Evolutionary conservation across 352 stramenopile species (phyloP), one percentile per base, ranked within the genome.

Genomic region (Achlya hypogyna): DNA sequence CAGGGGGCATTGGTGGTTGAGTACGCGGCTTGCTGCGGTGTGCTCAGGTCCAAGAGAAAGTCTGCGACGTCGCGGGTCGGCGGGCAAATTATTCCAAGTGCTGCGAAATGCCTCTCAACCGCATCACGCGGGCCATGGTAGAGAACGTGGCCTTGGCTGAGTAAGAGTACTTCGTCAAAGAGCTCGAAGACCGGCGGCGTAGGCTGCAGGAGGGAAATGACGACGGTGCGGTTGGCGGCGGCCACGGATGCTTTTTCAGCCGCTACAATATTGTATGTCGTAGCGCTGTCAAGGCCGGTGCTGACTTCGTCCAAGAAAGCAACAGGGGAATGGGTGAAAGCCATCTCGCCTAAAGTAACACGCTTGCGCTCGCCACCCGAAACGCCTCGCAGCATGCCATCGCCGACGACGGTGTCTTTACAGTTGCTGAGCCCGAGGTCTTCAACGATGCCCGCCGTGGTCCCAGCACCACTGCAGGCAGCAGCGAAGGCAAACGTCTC

Each of bases 401-500:
- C 70, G 18, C 80, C 77, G 12, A 88, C 69, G 20, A 86, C 75
- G 5, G 82, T 88, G 38, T 78, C 65, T 60, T 77, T 69, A 23
- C 75, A 82, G 29, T 74, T 78, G 31, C 59, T 75, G 20, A 92
- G 73, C 0, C 79, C 79, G 5, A 88, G 73, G 16, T 75, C 72
- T 72, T 85, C 79, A 27, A 80, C 69, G 1, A 75, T 83, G 29
- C 77, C 70, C 51, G 76, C 73, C 1, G 75, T 63, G 49, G n/a
- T 35, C 31, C 10, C 12, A 12, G 66, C 66, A 20, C 65, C 75
- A 22, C 83, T 84, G 71, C 84, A 96, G 47, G 94, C 85, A 64
- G 86, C 93, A 10, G 92, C 85, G 72, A 98, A 98, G 27, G 85
- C 77, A 43, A 98, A 82, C 28, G 93, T 98, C 72, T 98, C 92